phyloP scores from a whole-genome alignment of 352 stramenopile species.

The Phytophthora brassicae region DNA sequence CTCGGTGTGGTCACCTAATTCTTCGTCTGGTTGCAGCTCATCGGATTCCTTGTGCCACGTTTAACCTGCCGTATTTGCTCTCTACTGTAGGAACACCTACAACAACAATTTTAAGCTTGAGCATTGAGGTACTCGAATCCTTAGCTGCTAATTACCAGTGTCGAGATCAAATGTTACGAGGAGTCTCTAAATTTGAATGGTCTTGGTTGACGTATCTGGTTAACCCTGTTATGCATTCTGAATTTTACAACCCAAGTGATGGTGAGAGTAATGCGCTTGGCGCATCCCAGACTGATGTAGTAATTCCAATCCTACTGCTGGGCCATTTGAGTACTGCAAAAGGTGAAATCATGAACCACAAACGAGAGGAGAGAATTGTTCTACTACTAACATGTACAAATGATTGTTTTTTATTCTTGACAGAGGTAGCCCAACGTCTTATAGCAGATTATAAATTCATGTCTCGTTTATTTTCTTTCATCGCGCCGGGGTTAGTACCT shows the following conservation, averaged over 20 bases:
- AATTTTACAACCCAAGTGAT: neutral
- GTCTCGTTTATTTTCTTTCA: constrained; percentile 13
- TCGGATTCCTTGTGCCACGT: constrained; percentile 10
- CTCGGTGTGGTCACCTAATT: constrained; percentile 19
- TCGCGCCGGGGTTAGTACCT: constrained; percentile 6
- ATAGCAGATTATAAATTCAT: constrained; percentile 9
- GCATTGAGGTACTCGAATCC: constrained; percentile 7
- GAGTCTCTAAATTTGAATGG: constrained; percentile 14
- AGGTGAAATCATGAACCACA: constrained; percentile 5
- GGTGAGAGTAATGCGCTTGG: neutral
- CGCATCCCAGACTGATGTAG: neutral
- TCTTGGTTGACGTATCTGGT: constrained; percentile 11
- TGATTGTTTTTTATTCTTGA: neutral
- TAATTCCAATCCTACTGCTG: constrained; percentile 4
- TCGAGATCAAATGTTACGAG: constrained; percentile 20
- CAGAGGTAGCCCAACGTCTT: constrained; percentile 20
- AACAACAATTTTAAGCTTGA: constrained; percentile 1
- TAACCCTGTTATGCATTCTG: neutral
- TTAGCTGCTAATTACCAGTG: constrained; percentile 15
- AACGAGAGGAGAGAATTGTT: neutral
- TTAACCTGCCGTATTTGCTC: constrained; percentile 5
- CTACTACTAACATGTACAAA: neutral
- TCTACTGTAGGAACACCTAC: constrained; percentile 3
- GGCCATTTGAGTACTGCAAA: constrained; percentile 22
- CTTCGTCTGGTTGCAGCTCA: constrained; percentile 14